These are phyloP conservation scores for Tulasnella sp. DNA, from an alignment of 768 basidiomycete genomes.

Conservation along the genomic window DNA sequence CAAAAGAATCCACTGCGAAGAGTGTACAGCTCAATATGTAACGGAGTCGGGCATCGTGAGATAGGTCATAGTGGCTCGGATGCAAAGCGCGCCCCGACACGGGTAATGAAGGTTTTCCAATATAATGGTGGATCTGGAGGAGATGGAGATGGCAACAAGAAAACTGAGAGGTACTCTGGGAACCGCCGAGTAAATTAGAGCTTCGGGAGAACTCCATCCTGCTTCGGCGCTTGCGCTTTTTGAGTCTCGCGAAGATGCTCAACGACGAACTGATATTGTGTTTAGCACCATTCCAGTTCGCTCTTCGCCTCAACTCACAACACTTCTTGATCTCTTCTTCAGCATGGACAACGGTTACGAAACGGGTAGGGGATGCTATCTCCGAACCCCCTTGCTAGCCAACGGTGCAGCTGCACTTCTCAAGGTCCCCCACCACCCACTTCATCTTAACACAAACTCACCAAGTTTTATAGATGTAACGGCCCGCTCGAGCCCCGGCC, in stretches of 20 bases:
- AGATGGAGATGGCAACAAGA: too few relatives aligned
- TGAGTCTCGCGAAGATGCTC: conserved; percentile 70
- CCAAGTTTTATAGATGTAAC: conserved; percentile 23
- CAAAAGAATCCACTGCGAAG: too few relatives aligned
- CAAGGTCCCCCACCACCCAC: conserved; percentile 37
- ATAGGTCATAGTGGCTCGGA: too few relatives aligned
- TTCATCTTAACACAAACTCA: too few relatives aligned
- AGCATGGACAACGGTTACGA: conserved; percentile 56
- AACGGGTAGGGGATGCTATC: conserved; percentile 68
- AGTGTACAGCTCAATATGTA: too few relatives aligned
- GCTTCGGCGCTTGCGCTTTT: conserved; percentile 61
- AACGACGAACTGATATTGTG: conserved; percentile 38
- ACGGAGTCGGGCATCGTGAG: too few relatives aligned
- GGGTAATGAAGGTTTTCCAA: too few relatives aligned
- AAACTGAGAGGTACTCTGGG: conserved; percentile 44
- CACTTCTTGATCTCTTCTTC: conserved; percentile 41
- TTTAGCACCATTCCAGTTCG: conserved; percentile 55
- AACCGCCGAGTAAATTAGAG: too few relatives aligned
- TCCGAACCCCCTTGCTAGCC: conserved; percentile 66
- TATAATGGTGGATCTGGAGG: too few relatives aligned
- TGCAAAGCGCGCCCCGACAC: too few relatives aligned
- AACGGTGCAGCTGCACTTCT: conserved; percentile 75
- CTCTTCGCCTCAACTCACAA: conserved; percentile 69
- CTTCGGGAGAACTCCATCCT: too few relatives aligned
- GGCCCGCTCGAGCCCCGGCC: conserved; percentile 52